phyloP scores from a whole-genome alignment of 257 asterid species.

The Solanum pinnatisectum region DNA sequence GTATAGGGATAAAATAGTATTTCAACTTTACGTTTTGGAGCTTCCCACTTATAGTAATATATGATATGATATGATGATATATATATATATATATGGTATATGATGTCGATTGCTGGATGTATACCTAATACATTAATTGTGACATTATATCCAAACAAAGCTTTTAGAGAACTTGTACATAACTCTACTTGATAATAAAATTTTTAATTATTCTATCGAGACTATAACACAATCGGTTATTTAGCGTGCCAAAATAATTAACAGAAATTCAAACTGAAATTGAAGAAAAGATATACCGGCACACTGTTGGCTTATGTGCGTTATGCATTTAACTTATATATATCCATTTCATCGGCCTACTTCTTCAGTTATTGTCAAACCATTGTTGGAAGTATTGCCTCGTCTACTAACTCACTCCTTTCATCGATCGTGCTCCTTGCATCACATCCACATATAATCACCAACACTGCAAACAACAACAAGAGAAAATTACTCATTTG shows the following conservation, averaged over 20 bases:
- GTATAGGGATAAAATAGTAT: too few relatives aligned
- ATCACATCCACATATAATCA: constrained; percentile 1
- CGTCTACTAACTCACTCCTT: not conserved
- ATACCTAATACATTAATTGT: too few relatives aligned
- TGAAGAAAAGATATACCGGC: not conserved
- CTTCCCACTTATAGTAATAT: too few relatives aligned
- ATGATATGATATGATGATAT: too few relatives aligned
- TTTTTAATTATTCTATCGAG: not conserved
- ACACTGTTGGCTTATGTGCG: not conserved
- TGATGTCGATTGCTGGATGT: too few relatives aligned
- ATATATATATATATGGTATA: too few relatives aligned
- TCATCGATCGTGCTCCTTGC: constrained; percentile 22
- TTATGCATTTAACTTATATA: not conserved
- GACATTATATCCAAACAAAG: too few relatives aligned
- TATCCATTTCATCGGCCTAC: not conserved
- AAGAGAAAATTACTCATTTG: not conserved
- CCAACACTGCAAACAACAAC: not conserved
- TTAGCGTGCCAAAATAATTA: not conserved
- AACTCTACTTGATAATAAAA: too few relatives aligned
- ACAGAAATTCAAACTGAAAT: not conserved
- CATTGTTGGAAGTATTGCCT: not conserved
- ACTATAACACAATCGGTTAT: not conserved
- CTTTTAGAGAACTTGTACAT: too few relatives aligned
- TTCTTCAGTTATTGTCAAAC: not conserved
- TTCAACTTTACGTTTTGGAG: too few relatives aligned